Conservation (phyloP, 1,139 yeast genomes). For the Magnusiomyces magnusii region DNA sequence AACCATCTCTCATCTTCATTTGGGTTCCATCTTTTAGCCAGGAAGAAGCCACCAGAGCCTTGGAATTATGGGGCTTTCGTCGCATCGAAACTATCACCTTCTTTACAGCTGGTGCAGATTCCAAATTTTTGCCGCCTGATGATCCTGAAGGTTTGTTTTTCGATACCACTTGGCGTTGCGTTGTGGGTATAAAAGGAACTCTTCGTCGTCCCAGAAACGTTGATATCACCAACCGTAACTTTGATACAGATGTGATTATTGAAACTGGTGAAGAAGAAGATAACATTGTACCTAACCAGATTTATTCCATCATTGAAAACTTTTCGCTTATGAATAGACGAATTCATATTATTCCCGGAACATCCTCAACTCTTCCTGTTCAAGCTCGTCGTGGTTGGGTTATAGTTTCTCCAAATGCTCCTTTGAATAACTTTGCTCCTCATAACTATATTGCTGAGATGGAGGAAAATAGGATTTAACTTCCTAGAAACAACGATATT, state of each 20-base stretch:
- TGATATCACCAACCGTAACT: constrained; percentile 83
- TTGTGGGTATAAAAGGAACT: constrained; percentile 97
- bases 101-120: constrained; percentile 38
- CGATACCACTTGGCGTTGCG: constrained; percentile 69
- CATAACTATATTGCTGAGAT: constrained; percentile 39
- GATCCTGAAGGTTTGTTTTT: constrained; percentile 19
- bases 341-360: constrained; percentile 70
- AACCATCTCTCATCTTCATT: constrained; percentile 77
- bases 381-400: constrained; percentile 86
- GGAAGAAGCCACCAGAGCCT: constrained; percentile 42
- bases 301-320: constrained; percentile 83
- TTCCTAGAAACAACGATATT: constrained; percentile 65
- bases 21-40: constrained; percentile 68
- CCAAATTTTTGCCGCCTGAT: constrained; percentile 26
- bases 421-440: constrained; percentile 61
- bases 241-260: constrained; percentile 80
- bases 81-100: constrained; percentile 78
- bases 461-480: constrained; percentile 39
- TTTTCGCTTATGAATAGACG: constrained; percentile 76
- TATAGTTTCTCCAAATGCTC: constrained; percentile 73
- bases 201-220: constrained; percentile 78
- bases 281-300: constrained; percentile 57
- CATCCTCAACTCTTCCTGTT: constrained; percentile 45
- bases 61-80: constrained; percentile 72
- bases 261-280: constrained; percentile 35